These are phyloP conservation scores for Aspergillus felis DNA, from an alignment of 2,329 filamentous ascomycete species.

Conservation along the genomic window DNA sequence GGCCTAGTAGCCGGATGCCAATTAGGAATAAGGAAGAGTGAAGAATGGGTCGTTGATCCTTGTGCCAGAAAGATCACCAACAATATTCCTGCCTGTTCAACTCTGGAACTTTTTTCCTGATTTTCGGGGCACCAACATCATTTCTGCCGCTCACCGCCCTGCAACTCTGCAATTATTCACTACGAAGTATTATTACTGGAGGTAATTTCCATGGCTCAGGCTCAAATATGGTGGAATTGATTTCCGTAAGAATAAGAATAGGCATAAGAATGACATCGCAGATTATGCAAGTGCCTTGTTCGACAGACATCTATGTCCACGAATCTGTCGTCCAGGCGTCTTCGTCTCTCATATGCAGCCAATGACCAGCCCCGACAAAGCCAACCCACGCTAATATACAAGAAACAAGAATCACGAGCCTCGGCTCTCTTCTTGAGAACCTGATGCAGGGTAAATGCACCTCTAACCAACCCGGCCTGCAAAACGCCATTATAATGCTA, in stretches of 20 bases:
- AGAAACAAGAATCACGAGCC: conserved; percentile 24
- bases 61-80: no score
- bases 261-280: conserved; percentile 15
- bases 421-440: conserved; percentile 18
- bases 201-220: no score
- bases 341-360: conserved; percentile 17
- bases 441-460: conserved; percentile 24
- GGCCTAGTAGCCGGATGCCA: background rate
- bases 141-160: conserved; percentile 9
- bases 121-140: conserved; percentile 2
- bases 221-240: background rate
- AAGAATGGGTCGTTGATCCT: background rate
- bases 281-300: conserved; percentile 13
- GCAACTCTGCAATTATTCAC: background rate
- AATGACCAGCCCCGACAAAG: conserved; percentile 15
- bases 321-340: conserved; percentile 13
- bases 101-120: background rate
- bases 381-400: conserved; percentile 36
- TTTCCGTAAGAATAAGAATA: conserved; percentile 4
- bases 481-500: conserved; percentile 24
- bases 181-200: background rate
- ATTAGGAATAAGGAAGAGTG: background rate
- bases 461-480: conserved; percentile 22
- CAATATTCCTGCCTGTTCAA: background rate
- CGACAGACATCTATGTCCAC: conserved; percentile 19